Percentiles rank a stretch among this genome's conserved stretches.
These are phyloP conservation scores for Hawksworthiomyces lignivorus DNA, from an alignment of 2,329 filamentous ascomycete species.

Conservation along the genomic window DNA sequence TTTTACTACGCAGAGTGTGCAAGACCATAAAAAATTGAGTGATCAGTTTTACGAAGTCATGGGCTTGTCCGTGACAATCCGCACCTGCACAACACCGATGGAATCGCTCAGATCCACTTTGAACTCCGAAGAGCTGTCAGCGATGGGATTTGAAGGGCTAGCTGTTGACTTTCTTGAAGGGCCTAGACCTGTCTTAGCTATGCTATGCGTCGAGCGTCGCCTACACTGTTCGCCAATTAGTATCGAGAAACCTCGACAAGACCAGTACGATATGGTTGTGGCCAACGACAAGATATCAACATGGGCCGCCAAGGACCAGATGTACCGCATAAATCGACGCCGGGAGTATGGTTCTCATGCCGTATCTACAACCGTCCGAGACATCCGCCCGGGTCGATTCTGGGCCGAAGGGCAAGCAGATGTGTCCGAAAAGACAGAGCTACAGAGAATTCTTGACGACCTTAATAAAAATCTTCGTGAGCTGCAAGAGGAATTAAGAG, in stretches of 20 bases:
- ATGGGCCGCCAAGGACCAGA: constrained; percentile 62
- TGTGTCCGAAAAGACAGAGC: constrained; percentile 50
- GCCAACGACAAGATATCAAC: constrained; percentile 48
- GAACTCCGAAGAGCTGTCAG: constrained; percentile 43
- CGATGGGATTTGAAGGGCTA: constrained; percentile 68
- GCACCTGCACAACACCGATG: constrained; percentile 50
- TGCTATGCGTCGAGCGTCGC: constrained; percentile 70
- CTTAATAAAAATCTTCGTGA: constrained; percentile 26
- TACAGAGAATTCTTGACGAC: constrained; percentile 47
- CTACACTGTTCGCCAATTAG: constrained; percentile 63
- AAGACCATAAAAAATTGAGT: constrained; percentile 69
- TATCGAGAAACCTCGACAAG: constrained; percentile 53
- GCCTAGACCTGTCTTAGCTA: constrained; percentile 74
- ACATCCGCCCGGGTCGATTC: constrained; percentile 51
- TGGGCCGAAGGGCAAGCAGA: constrained; percentile 79
- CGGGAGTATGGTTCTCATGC: constrained; percentile 73
- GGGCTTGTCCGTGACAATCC: constrained; percentile 64
- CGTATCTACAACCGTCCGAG: constrained; percentile 59
- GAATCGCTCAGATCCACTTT: constrained; percentile 48
- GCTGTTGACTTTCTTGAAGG: constrained; percentile 72
- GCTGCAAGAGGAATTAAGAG: constrained; percentile 26
- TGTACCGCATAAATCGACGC: constrained; percentile 60
- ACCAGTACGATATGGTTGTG: constrained; percentile 60
- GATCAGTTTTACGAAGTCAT: constrained; percentile 55
- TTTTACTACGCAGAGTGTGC: constrained; percentile 68